Evolutionary conservation across 768 basidiomycete genomes (phyloP), one percentile per base, ranked within the genome.

Genomic region (Steccherinum ochraceum): DNA sequence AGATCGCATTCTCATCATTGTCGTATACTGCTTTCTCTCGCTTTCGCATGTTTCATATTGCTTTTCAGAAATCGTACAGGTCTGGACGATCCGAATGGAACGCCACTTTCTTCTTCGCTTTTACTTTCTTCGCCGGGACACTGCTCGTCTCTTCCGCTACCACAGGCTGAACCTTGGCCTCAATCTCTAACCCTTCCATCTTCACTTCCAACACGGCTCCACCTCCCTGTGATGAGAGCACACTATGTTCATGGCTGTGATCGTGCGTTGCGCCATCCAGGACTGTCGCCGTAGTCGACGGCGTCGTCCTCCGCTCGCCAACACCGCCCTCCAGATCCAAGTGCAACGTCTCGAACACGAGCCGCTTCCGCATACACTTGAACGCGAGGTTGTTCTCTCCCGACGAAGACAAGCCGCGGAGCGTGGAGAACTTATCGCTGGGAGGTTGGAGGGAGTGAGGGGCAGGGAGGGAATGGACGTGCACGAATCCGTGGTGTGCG

Each of bases 331-430:
- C 89, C 30, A 89, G 72, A 63, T 88, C 85, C 21, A 95, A 72
- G 67, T 95, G 92, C 52, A 97, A 71, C 21, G 93, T 97, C 71
- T 97, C 95, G 58, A 98, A 80, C 19, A 94, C 71, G 51, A 97
- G 75, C 46, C 92, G 73, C 63, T 89, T 92, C 58, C 94, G 75
- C 60, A 85, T 96, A 61, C 90, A 88, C 64, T 85, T 89, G 77
- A 98, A 99, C 12, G 88, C 93, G 5, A 99, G 76, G 60, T 98
- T 97, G 68, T 98, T 98, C 65, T 97, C 94, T 5, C 93, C 89
- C 20, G 80, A 75, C 1, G 79, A 76, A 41, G 78, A 79, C 45
- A 95, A 71, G 12, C 92, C 93, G 11, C 95, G 84, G 42, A 99
- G 74, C 4, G 79, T 75, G 4, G 94, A 98, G 54, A 83, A 83